Evolutionary conservation across 352 stramenopile genomes (phyloP).

Genomic region (Ophiocytium majus): DNA sequence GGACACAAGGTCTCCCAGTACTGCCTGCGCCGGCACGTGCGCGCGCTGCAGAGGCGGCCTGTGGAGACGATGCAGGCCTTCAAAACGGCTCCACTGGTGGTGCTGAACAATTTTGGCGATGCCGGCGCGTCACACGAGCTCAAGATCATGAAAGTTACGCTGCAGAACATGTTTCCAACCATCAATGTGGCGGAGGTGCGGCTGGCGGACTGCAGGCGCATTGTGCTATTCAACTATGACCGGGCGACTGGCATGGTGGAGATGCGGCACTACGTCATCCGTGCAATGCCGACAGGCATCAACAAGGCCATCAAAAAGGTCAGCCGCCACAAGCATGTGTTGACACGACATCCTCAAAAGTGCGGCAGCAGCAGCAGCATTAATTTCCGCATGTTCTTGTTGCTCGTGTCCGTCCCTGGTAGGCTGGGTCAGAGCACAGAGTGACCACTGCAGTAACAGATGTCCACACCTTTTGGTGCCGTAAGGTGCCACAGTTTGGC

Average conservation of each 20-base stretch:
- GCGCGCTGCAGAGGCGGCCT: conserved; percentile 80
- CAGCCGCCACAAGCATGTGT: too few relatives aligned
- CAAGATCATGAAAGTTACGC: conserved; percentile 94
- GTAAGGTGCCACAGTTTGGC: too few relatives aligned
- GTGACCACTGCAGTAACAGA: too few relatives aligned
- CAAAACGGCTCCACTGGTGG: conserved; percentile 84
- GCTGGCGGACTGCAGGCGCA: conserved; percentile 87
- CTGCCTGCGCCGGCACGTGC: conserved; percentile 84
- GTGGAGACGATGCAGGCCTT: conserved; percentile 79
- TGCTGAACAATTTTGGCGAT: conserved; percentile 98
- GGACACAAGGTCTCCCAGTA: conserved; percentile 65
- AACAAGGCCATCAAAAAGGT: conserved; percentile 62
- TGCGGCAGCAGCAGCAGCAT: too few relatives aligned
- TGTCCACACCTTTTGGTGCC: too few relatives aligned
- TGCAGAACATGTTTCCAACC: conserved; percentile 98
- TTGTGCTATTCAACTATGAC: conserved; percentile 95
- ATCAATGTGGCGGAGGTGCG: conserved; percentile 95
- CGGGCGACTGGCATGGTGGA: conserved; percentile 83
- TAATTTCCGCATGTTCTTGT: too few relatives aligned
- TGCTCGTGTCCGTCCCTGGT: too few relatives aligned
- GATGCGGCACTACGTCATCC: conserved; percentile 95
- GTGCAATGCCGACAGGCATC: conserved; percentile 87
- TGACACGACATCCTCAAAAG: too few relatives aligned
- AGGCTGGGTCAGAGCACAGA: too few relatives aligned
- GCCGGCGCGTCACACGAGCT: conserved; percentile 66